Evolutionary conservation across 257 asterid genomes (phyloP).

Genomic region (Rubia yunnanensis): DNA sequence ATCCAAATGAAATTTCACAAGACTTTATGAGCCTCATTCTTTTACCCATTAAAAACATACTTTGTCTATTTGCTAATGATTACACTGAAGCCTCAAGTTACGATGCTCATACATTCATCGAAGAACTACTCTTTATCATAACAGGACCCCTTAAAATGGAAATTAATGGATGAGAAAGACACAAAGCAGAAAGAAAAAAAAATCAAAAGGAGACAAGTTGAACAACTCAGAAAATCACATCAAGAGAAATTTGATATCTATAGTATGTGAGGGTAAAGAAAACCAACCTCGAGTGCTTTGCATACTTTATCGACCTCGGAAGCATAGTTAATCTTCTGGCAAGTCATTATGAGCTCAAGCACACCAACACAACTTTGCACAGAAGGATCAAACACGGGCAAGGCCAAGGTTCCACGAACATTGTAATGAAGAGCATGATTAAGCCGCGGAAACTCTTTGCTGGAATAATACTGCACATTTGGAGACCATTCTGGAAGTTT

Average conservation of each 20-base stretch:
- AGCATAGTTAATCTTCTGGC: slow-evolving; percentile 83
- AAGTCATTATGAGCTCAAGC: slow-evolving; percentile 88
- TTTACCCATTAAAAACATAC: neutral
- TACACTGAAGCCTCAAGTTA: neutral
- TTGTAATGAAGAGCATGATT: slow-evolving; percentile 72
- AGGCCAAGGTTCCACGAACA: slow-evolving; percentile 80
- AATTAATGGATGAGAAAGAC: neutral
- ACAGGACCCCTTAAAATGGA: neutral
- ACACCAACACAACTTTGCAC: slow-evolving; percentile 86
- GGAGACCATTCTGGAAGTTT: slow-evolving; percentile 96
- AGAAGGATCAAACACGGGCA: slow-evolving; percentile 89
- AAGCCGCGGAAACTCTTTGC: slow-evolving; percentile 75
- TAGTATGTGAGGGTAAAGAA: slow-evolving; percentile 12
- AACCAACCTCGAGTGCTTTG: slow-evolving; percentile 93
- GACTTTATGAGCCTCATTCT: neutral
- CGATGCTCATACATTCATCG: neutral
- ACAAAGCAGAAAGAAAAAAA: neutral
- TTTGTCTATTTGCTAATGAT: neutral
- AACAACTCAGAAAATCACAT: neutral
- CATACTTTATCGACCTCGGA: slow-evolving; percentile 95
- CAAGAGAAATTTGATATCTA: slow-evolving; percentile 1
- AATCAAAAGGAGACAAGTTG: neutral
- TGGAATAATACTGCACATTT: slow-evolving; percentile 84
- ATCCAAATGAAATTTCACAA: neutral
- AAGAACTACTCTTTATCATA: no score